phyloP scores from a whole-genome alignment of 2,329 filamentous ascomycete species.

The Aspergillus terreus region DNA sequence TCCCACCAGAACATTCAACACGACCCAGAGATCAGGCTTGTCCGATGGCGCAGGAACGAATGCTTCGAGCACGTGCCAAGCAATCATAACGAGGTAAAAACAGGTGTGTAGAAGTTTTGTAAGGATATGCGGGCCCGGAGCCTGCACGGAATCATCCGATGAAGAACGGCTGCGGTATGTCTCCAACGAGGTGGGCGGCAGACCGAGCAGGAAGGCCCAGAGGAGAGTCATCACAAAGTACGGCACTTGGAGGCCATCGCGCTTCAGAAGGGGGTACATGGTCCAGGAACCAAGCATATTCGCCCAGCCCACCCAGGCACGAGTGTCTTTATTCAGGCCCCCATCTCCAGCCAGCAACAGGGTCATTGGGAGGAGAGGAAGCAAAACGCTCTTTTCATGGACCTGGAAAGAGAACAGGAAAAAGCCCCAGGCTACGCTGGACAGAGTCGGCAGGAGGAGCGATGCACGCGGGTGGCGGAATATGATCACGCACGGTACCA shows the following conservation, averaged over 20 bases:
- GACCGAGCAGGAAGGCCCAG: constrained; percentile 86
- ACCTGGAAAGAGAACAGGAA: constrained; percentile 98
- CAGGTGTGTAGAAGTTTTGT: constrained; percentile 68
- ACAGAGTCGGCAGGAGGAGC: constrained; percentile 74
- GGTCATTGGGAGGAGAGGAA: constrained; percentile 92
- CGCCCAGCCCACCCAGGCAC: constrained; percentile 93
- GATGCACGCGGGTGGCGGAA: constrained; percentile 74
- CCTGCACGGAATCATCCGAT: constrained; percentile 30
- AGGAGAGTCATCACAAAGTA: constrained; percentile 81
- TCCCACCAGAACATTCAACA: constrained; percentile 82
- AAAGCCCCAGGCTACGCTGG: constrained; percentile 89
- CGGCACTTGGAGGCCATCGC: constrained; percentile 78
- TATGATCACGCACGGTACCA: constrained; percentile 74
- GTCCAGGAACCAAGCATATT: constrained; percentile 90
- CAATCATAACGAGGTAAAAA: constrained; percentile 74
- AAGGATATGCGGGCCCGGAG: constrained; percentile 50
- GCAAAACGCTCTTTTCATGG: constrained; percentile 92
- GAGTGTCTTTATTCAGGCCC: constrained; percentile 69
- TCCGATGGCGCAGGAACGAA: constrained; percentile 63
- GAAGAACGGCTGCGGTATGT: constrained; percentile 57
- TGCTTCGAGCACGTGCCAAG: constrained; percentile 75
- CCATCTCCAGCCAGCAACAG: constrained; percentile 74
- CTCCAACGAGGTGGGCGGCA: constrained; percentile 72
- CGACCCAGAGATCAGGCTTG: constrained; percentile 94
- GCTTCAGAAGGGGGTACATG: constrained; percentile 82